phyloP scores from a whole-genome alignment of 805 yeast species.

The Jamesozyma hellenica region DNA sequence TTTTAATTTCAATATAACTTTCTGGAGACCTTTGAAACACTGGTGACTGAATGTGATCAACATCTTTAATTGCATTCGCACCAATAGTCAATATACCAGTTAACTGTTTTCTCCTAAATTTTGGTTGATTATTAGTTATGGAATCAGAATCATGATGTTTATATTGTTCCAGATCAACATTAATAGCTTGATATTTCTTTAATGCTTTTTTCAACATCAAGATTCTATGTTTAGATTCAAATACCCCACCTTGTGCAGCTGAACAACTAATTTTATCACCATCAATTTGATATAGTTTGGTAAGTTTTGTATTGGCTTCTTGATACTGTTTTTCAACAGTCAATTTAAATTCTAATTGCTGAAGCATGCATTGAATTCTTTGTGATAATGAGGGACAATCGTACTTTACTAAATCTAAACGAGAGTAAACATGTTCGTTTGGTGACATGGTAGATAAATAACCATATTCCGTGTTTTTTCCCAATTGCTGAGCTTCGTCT shows the following conservation, averaged over 20 bases:
- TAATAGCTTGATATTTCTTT: conserved; percentile 83
- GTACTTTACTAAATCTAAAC: conserved; percentile 75
- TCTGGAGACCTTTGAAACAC: conserved; percentile 72
- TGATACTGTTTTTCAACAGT: conserved; percentile 91
- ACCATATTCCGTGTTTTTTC: conserved; percentile 17
- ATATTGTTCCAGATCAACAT: conserved; percentile 54
- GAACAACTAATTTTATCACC: conserved; percentile 80
- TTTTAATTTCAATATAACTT: conserved; percentile 62
- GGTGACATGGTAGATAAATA: conserved; percentile 32
- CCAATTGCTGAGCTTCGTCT: conserved; percentile 3
- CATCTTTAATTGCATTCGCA: conserved; percentile 73
- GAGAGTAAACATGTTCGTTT: conserved; percentile 38
- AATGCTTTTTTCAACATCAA: conserved; percentile 73
- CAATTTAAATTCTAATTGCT: conserved; percentile 84
- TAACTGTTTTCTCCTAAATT: conserved; percentile 70
- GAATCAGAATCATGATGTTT: conserved; percentile 47
- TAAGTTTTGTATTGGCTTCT: conserved; percentile 84
- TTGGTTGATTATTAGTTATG: conserved; percentile 55
- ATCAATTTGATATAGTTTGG: conserved; percentile 75
- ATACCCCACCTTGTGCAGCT: conserved; percentile 81
- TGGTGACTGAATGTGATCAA: conserved; percentile 85
- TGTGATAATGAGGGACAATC: conserved; percentile 94
- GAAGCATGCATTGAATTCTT: conserved; percentile 89
- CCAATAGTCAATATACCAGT: conserved; percentile 69
- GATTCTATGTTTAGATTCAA: conserved; percentile 78